Evolutionary conservation across 768 basidiomycete genomes (phyloP), one percentile per base, ranked within the genome.

Genomic region (Boletus pseudopeckii): DNA sequence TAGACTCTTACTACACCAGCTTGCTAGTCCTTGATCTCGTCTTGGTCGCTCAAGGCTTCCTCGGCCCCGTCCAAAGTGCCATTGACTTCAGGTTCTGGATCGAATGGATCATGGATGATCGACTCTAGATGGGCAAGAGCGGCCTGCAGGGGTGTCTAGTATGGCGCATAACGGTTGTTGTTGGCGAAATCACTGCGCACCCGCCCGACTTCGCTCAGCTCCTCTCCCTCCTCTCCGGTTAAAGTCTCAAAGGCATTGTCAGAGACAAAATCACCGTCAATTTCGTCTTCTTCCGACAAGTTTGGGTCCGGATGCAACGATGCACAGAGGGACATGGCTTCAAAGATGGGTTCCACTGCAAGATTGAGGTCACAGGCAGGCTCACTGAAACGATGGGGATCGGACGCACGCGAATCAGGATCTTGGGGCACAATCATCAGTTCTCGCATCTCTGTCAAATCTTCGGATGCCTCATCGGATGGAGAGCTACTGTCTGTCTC

Each of bases 101-200:
- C 24, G 58, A 62, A 64, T 9, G 79, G 77, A 72, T 91, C 74
- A 67, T 83, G 71, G 52, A 91, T 87, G 73, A 93, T 89, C 48
- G 85, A 87, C 67, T 93, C 90, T 54, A 93, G 78, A 72, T 92
- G 82, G 15, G 79, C 85, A 54, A 92, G 84, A 22, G 90, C 88
- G 45, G 87, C 91, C 90, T 92, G 74, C 60, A 48, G 46, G 46
- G 48, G 63, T 64, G 72, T 80, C 88, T 88, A 95, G 83, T 95
- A 95, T 63, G 92, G 92, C 54, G 82, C 76, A 74, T 77, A 93
- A 72, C 92, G 88, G 67, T 72, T 79, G 77, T 85, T 72, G 76
- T 85, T 85, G 73, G 80, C 64, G 71, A 88, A 88, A 88, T 88
- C 81, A 71, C 85, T 90, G 88, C 92, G 89, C 86, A 92, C 90